Evolutionary conservation across 2,329 filamentous ascomycete species (phyloP).

Genomic region (Eutypella sp.): DNA sequence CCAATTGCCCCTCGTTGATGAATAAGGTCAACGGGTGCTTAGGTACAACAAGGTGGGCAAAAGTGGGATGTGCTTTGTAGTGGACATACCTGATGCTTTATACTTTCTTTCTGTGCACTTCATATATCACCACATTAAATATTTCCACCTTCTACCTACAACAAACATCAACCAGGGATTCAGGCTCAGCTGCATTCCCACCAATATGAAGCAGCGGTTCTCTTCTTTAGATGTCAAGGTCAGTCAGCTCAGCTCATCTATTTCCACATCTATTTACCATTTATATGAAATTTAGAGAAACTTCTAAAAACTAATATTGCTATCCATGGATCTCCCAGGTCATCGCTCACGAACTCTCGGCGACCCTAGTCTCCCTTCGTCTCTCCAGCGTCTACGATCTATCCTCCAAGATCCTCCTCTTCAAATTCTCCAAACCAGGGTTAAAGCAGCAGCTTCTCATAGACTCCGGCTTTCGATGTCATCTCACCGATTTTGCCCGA

Average conservation of each 20-base stretch:
- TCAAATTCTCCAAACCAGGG: slow-evolving; percentile 91
- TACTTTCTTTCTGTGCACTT: no score
- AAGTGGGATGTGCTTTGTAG: no score
- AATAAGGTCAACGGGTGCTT: no score
- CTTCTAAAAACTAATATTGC: slow-evolving; percentile 3
- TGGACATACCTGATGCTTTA: no score
- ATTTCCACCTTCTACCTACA: no score
- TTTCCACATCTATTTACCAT: no score
- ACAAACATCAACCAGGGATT: no score
- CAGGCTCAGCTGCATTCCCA: background rate
- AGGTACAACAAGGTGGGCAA: no score
- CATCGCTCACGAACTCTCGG: slow-evolving; percentile 87
- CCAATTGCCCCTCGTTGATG: no score
- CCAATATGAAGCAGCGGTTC: slow-evolving; percentile 53
- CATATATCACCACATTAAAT: no score
- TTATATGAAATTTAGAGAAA: background rate
- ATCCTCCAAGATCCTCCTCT: slow-evolving; percentile 87
- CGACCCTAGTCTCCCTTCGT: slow-evolving; percentile 69
- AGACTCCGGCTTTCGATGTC: slow-evolving; percentile 93
- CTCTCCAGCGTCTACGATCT: slow-evolving; percentile 95
- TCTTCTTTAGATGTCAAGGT: slow-evolving; percentile 55
- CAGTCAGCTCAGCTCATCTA: slow-evolving; percentile 4
- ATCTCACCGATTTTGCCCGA: slow-evolving; percentile 85
- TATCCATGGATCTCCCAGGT: slow-evolving; percentile 59
- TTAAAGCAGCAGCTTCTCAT: slow-evolving; percentile 85